Evolutionary conservation across 176 grass and related monocot genomes (phyloP).

Genomic region (Zizania latifolia): DNA sequence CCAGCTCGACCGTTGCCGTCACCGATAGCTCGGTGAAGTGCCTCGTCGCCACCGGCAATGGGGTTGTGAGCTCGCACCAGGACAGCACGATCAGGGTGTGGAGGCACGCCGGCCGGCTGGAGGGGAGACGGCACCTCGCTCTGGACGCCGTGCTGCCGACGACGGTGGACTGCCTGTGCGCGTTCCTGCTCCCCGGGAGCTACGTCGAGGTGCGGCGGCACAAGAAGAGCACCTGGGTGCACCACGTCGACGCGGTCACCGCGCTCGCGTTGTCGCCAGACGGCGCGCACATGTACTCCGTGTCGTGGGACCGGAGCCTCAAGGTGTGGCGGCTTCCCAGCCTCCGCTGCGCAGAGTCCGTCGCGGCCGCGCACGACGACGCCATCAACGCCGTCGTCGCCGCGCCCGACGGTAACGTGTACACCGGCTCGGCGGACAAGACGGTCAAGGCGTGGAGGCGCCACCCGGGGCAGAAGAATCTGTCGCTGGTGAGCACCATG

Average conservation of each 20-base stretch:
- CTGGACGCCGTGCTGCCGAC: slow-evolving; percentile 58
- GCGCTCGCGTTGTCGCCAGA: slow-evolving; percentile 52
- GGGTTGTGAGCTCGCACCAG: slow-evolving; percentile 58
- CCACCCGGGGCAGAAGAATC: slow-evolving; percentile 13
- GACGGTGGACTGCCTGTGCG: slow-evolving; percentile 37
- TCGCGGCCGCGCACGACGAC: slow-evolving; percentile 52
- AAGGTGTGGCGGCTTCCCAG: slow-evolving; percentile 54
- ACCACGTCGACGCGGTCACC: slow-evolving; percentile 66
- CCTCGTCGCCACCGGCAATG: slow-evolving; percentile 24
- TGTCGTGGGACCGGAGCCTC: slow-evolving; percentile 76
- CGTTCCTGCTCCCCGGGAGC: slow-evolving; percentile 41
- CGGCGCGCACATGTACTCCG: slow-evolving; percentile 62
- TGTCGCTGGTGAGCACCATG: slow-evolving; percentile 37
- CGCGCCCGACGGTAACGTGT: slow-evolving; percentile 42
- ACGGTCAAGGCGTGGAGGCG: slow-evolving; percentile 51
- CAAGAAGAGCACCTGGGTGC: slow-evolving; percentile 61
- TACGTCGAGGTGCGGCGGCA: slow-evolving; percentile 59
- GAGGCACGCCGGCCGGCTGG: background rate
- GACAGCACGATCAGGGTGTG: slow-evolving; percentile 73
- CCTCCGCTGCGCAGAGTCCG: slow-evolving; percentile 51
- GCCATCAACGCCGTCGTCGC: slow-evolving; percentile 72
- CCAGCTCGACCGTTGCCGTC: slow-evolving; percentile 12
- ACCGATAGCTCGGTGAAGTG: slow-evolving; percentile 52
- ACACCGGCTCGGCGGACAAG: slow-evolving; percentile 58
- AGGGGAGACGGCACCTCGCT: background rate